Conservation (phyloP, 495 filamentous ascomycete genomes). For the Aspergillus egyptiacus region DNA sequence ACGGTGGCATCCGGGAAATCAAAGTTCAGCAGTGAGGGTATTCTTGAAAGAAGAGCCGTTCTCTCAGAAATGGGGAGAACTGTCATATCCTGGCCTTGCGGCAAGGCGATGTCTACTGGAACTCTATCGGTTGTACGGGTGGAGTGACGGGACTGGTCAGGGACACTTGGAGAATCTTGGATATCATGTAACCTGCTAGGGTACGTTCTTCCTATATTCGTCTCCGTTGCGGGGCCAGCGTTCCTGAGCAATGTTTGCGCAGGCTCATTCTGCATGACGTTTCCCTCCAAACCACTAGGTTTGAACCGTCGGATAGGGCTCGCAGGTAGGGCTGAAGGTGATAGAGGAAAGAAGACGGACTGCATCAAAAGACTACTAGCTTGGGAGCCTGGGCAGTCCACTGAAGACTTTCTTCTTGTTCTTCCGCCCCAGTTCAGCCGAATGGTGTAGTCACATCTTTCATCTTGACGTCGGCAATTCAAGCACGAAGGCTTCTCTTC, state of each 20-base stretch:
- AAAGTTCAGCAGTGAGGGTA: constrained; percentile 29
- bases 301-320: constrained; percentile 3
- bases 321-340: constrained; percentile 9
- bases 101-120: constrained; percentile 22
- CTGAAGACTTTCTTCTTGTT: constrained; percentile 36
- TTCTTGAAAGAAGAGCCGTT: neutral
- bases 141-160: constrained; percentile 20
- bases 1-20: constrained; percentile 27
- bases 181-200: constrained; percentile 26
- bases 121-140: constrained; percentile 16
- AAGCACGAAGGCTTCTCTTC: constrained; percentile 73
- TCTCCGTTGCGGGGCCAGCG: constrained; percentile 9
- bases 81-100: constrained; percentile 17
- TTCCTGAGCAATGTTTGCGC: constrained; percentile 17
- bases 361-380: constrained; percentile 26
- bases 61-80: constrained; percentile 19
- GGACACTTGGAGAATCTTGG: constrained; percentile 25
- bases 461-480: constrained; percentile 71
- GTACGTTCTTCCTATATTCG: constrained; percentile 19
- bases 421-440: constrained; percentile 80
- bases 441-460: constrained; percentile 81
- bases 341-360: constrained; percentile 18
- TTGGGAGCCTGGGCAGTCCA: constrained; percentile 33
- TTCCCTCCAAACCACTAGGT: constrained; percentile 5
- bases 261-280: constrained; percentile 3